Evolutionary conservation across 495 filamentous ascomycete genomes (phyloP), one percentile per base, ranked within the genome.

Genomic region (Penicillium parvum): DNA sequence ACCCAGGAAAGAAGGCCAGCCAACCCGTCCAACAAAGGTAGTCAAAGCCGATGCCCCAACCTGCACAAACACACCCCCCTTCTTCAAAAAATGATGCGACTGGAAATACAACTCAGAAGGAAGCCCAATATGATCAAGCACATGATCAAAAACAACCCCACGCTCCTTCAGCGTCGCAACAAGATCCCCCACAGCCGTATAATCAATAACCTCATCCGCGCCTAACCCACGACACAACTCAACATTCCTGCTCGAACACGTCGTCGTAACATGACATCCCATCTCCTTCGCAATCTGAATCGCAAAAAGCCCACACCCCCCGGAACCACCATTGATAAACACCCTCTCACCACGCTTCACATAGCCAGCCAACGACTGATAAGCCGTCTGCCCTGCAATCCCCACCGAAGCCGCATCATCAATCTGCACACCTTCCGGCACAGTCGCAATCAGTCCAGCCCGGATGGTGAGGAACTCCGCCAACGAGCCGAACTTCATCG

Each of bases 191-290:
- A 51, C 47, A 8, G 61, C 52, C n/a, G 73, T 79, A 52, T 89
- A 89, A 53, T 89, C 82, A 29, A 89, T 68, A 2, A 86, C 69
- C 40, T 81, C 75, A 49, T 87, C 82, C 3, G 83, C 84, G 0
- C 84, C 84, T 1, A 88, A 60, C 9, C 57, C 57, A 23, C 65
- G 65, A 50, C 76, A 79, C 1, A 85, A 61, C 34, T 77, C 71
- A 0, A 71, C 61, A 57, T 86, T 88, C 7, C 57, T 53, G 5
- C 64, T 69, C 7, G 80, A 84, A 42, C 83, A 86, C 0, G 72
- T 73, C 3, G 67, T 61, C 2, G 77, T 81, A 19, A 86, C 82
- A 48, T 76, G 67, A 52, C 79, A 83, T 0, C 82, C 81, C n/a
- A 79, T 43, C 3, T 64, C 58, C 57, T 85, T 85, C 7, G 83